Base-by-base conservation (phyloP, 768 basidiomycete genomes). In the Mycena olivaceomarginata region DNA sequence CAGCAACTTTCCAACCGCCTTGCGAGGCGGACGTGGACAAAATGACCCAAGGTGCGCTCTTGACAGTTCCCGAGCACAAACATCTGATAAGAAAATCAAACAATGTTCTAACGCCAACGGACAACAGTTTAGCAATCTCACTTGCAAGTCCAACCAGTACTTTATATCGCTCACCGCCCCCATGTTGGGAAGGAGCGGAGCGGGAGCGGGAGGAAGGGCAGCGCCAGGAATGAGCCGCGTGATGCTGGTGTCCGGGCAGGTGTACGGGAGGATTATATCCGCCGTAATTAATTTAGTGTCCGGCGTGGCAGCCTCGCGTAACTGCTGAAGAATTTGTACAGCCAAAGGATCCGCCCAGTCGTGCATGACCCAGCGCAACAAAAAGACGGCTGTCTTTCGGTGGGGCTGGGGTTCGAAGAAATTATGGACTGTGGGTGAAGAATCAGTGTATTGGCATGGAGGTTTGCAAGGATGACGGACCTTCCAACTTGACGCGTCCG, bases 281-380 rank as follows among this genome's bases (percentile, higher is more conserved):
- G 72, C 56, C 1, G 72, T 70, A 7, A 78, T 48, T 20, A 78
- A 20, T 45, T 67, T 78, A 16, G 86, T 85, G 5, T 66, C 39
- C 5, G 82, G 60, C 1, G 59, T 71, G 20, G 85, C 85, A 1
- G 85, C 86, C 57, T 84, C 84, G 18, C 90, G 85, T 8, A 92
- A 84, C 39, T 88, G 86, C 41, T 86, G 81, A 53, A 92, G 82
- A 51, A 92, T 90, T 45, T 86, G 85, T 18, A 76, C 79, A 25
- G 84, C 83, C 22, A 71, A 82, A 1, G 80, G 80, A 67, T 92
- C 91, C 0, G 90, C 85, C 91, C 91, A 92, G 78, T 92, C 90
- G 75, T 92, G 91, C 56, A 90, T 86, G 60, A 91, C 86, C 20
- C 87, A 86, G 53, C 90, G 85, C 37, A 92, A 78, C 13, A 77